Evolutionary conservation across 352 stramenopile species (phyloP).

Genomic region (Pythium volutum): DNA sequence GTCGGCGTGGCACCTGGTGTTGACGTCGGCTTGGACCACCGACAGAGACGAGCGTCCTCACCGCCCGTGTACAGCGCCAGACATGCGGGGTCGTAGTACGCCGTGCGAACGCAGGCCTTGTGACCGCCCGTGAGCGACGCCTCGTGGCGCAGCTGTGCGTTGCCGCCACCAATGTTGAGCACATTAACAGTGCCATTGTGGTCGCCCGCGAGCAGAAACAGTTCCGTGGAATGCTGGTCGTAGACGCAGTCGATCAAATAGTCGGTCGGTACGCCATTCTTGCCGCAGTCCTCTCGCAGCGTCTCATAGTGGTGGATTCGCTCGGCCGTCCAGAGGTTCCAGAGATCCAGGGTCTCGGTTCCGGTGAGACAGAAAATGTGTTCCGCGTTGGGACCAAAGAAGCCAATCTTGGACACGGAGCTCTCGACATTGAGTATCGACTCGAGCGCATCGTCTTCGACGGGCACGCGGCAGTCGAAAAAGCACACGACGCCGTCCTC

Average conservation of each 20-base stretch:
- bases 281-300: slow-evolving; percentile 74
- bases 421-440: slow-evolving; percentile 91
- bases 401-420: slow-evolving; percentile 80
- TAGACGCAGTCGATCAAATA: slow-evolving; percentile 89
- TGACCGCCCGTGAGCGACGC: slow-evolving; percentile 60
- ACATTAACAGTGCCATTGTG: slow-evolving; percentile 77
- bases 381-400: slow-evolving; percentile 81
- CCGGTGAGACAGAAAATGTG: slow-evolving; percentile 87
- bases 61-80: slow-evolving; percentile 74
- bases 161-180: slow-evolving; percentile 52
- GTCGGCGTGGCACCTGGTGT: slow-evolving; percentile 20
- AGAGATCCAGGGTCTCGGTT: slow-evolving; percentile 88
- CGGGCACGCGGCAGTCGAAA: slow-evolving; percentile 79
- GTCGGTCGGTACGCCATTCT: slow-evolving; percentile 59
- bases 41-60: slow-evolving; percentile 84
- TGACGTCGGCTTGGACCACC: slow-evolving; percentile 44
- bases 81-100: slow-evolving; percentile 63
- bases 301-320: slow-evolving; percentile 77
- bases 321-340: slow-evolving; percentile 84
- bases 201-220: slow-evolving; percentile 78
- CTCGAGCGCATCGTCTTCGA: slow-evolving; percentile 87
- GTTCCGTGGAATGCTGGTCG: slow-evolving; percentile 58
- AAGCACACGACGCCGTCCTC: slow-evolving; percentile 91
- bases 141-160: slow-evolving; percentile 54
- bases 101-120: slow-evolving; percentile 78